These are phyloP conservation scores for Bothriochloa decipiens DNA, from an alignment of 176 grass and related monocot genomes.

Conservation along the genomic window DNA sequence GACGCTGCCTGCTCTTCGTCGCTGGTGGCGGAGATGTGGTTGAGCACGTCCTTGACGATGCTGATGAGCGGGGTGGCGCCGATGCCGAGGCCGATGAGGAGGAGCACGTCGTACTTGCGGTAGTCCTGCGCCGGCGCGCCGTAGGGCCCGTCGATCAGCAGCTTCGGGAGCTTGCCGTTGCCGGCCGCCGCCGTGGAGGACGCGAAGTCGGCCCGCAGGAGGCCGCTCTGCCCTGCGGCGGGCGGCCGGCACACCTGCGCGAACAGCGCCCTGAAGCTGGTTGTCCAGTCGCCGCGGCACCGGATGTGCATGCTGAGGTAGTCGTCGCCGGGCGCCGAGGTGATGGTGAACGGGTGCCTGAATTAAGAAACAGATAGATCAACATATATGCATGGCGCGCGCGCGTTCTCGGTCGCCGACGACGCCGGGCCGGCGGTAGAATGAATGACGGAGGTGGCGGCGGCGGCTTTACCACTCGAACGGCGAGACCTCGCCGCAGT, in stretches of 20 bases:
- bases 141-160: constrained; percentile 90
- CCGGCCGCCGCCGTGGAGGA: constrained; percentile 16
- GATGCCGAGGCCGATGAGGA: constrained; percentile 95
- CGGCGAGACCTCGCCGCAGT: constrained; percentile 79
- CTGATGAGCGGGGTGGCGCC: constrained; percentile 91
- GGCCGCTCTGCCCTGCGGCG: constrained; percentile 59
- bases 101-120: constrained; percentile 92
- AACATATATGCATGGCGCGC: neutral
- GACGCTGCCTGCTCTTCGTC: neutral
- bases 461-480: constrained; percentile 74
- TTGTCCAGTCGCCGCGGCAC: constrained; percentile 87
- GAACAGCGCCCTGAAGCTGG: constrained; percentile 64
- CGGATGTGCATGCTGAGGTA: constrained; percentile 97
- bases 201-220: constrained; percentile 67
- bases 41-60: constrained; percentile 96
- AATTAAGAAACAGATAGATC: too few relatives aligned
- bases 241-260: constrained; percentile 78
- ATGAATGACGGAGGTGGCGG: too few relatives aligned
- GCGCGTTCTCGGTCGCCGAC: neutral
- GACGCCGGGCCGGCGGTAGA: too few relatives aligned
- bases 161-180: constrained; percentile 53
- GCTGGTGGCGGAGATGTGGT: constrained; percentile 47
- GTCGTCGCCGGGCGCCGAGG: constrained; percentile 82
- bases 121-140: constrained; percentile 96
- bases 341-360: constrained; percentile 98